Percentiles rank a stretch among this genome's conserved stretches.
These are phyloP conservation scores for Pythium phragmitis DNA, from an alignment of 352 stramenopile species.

Conservation along the genomic window DNA sequence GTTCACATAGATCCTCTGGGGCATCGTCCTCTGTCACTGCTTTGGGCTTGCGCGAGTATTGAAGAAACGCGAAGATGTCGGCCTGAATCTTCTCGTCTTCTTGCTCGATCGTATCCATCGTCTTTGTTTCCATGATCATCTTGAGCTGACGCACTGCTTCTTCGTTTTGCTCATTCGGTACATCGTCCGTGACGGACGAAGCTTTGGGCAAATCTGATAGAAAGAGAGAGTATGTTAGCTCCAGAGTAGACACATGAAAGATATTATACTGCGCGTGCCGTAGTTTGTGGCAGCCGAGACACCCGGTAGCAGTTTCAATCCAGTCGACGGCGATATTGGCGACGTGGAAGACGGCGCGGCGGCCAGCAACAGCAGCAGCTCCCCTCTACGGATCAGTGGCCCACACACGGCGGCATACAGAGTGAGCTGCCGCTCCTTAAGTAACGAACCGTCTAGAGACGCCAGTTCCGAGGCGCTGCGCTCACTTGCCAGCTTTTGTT, in stretches of 20 bases:
- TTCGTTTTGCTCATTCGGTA: slow-evolving; percentile 29
- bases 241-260: background rate
- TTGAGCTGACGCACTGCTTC: slow-evolving; percentile 59
- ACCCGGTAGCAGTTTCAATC: slow-evolving; percentile 72
- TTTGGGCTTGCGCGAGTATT: slow-evolving; percentile 31
- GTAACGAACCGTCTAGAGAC: slow-evolving; percentile 3
- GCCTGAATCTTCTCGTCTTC: slow-evolving; percentile 82
- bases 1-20: slow-evolving; percentile 34
- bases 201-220: slow-evolving; percentile 10
- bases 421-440: slow-evolving; percentile 64
- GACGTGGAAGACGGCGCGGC: slow-evolving; percentile 29
- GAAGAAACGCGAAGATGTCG: slow-evolving; percentile 82
- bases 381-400: slow-evolving; percentile 65
- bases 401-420: slow-evolving; percentile 83
- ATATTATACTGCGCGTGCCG: slow-evolving; percentile 30
- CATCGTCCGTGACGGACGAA: background rate
- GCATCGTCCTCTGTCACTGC: background rate
- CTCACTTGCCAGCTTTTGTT: slow-evolving; percentile 74
- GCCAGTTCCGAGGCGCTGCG: slow-evolving; percentile 3
- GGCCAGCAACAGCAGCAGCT: slow-evolving; percentile 64
- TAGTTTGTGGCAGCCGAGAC: slow-evolving; percentile 58
- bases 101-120: slow-evolving; percentile 73
- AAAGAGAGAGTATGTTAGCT: background rate
- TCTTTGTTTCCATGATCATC: slow-evolving; percentile 71
- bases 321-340: slow-evolving; percentile 11